Evolutionary conservation across 805 yeast genomes (phyloP), one percentile per base, ranked within the genome.

Genomic region (Priceomyces melissophilus): DNA sequence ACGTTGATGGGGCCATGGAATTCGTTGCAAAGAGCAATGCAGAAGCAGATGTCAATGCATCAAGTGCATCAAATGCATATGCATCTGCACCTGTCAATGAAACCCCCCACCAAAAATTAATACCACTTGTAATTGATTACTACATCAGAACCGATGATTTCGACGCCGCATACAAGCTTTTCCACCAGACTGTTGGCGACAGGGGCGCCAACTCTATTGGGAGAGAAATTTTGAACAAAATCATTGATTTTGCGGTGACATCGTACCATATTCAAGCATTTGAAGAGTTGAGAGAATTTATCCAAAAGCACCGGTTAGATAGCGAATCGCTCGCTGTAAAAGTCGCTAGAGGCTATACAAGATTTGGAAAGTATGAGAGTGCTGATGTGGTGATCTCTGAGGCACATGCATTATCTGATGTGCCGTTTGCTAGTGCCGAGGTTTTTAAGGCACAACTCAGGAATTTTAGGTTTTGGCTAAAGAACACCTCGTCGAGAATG

Each of bases 301-400:
- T 66, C 4, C 20, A 39, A 1, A 36, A 50, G 4, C 42, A 47
- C 13, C 39, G 49, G 16, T 37, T 56, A 9, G 45, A 52, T 13
- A 57, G 58, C 39, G 57, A 53, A n/a, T 41, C 46, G 3, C 57
- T 66, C 41, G 62, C 60, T 43, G 34, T 47, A 14, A 49, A 55
- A 11, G 44, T 66, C 37, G 58, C 63, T 26, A 32, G 46, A 8
- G 65, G 66, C 6, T 60, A 62, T 35, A 54, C 63, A 3, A 52
- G 49, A 29, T 43, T 62, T 23, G 64, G 60, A 6, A 63, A 64
- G 38, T 57, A 50, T 42, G 61, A 56, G 35, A 30, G 42, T 13
- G 76, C 75, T 1, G 69, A 69, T 35, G 47, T 44, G 9, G 38
- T 60, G 26, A 52, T 65, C 8, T 49, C 43, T 20, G 55, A 60